These are phyloP conservation scores for Sequoia sempervirens DNA, from an alignment of 75 land plant genomes.

Conservation along the genomic window DNA sequence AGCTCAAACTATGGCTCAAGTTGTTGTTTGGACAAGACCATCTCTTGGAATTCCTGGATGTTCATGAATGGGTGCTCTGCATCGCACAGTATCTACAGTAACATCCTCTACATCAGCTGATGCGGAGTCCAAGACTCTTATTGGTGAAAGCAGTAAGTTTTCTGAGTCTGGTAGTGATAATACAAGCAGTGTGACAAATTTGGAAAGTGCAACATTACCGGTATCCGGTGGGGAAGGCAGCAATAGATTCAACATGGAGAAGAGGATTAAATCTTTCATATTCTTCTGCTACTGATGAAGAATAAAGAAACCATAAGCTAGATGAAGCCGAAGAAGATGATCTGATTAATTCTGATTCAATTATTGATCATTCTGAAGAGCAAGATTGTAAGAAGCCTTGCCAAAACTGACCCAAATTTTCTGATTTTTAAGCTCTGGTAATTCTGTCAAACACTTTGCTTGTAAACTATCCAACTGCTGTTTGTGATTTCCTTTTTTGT, in stretches of 20 bases:
- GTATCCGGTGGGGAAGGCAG: slow-evolving; percentile 8
- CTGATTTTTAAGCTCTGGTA: too few relatives aligned
- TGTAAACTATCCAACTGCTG: too few relatives aligned
- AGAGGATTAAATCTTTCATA: slow-evolving; percentile 25
- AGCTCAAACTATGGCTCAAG: slow-evolving; percentile 84
- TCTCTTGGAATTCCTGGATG: slow-evolving; percentile 60
- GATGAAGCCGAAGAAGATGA: too few relatives aligned
- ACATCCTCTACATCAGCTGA: slow-evolving; percentile 10
- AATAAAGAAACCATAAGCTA: neutral
- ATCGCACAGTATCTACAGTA: slow-evolving; percentile 38
- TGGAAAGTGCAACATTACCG: neutral
- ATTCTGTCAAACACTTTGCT: too few relatives aligned
- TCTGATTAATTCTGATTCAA: too few relatives aligned
- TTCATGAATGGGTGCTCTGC: slow-evolving; percentile 91
- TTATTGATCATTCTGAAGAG: too few relatives aligned
- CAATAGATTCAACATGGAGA: slow-evolving; percentile 2
- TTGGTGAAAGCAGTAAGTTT: slow-evolving; percentile 4
- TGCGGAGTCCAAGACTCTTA: slow-evolving; percentile 17
- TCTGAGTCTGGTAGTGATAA: neutral
- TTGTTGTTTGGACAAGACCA: slow-evolving; percentile 73
- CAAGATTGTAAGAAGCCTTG: too few relatives aligned
- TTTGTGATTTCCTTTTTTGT: too few relatives aligned
- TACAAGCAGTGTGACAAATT: neutral
- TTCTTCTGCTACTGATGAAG: slow-evolving; percentile 6
- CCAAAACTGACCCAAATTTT: too few relatives aligned